Conservation (phyloP, 148 eudicot genomes). For the Silene conica region DNA sequence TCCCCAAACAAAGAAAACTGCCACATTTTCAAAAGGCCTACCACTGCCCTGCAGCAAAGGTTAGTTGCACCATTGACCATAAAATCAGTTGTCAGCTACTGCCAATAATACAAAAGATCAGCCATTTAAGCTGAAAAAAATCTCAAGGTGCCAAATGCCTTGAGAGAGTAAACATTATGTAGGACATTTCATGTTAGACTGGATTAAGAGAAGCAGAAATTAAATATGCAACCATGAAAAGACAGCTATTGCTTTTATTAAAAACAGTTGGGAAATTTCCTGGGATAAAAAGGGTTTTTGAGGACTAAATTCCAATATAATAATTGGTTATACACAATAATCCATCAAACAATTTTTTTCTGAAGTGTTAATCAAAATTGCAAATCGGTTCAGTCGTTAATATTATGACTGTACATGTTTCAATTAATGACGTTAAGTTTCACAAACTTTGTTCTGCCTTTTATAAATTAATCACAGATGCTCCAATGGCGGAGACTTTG, state of each 20-base stretch:
- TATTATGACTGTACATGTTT: too few relatives aligned
- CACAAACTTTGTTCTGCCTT: neutral
- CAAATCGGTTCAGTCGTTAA: too few relatives aligned
- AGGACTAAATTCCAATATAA: neutral
- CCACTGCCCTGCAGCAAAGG: neutral
- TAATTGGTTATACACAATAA: neutral
- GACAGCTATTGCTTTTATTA: neutral
- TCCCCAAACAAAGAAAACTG: neutral
- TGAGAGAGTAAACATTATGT: neutral
- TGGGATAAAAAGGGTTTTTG: neutral
- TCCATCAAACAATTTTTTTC: neutral
- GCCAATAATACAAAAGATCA: neutral
- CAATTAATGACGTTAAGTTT: neutral
- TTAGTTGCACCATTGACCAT: neutral
- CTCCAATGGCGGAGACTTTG: neutral
- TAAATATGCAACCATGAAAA: neutral
- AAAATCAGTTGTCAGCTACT: too few relatives aligned
- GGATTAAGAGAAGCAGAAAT: neutral
- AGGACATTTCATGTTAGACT: neutral
- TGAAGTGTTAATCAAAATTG: too few relatives aligned
- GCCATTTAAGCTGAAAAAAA: neutral
- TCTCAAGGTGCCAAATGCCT: neutral
- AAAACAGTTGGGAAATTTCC: neutral
- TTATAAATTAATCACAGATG: neutral
- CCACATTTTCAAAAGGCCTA: neutral